Evolutionary conservation across 192 early-diverging fungal genomes (phyloP), one percentile per base, ranked within the genome.

Genomic region (Ambispora gerdemannii): DNA sequence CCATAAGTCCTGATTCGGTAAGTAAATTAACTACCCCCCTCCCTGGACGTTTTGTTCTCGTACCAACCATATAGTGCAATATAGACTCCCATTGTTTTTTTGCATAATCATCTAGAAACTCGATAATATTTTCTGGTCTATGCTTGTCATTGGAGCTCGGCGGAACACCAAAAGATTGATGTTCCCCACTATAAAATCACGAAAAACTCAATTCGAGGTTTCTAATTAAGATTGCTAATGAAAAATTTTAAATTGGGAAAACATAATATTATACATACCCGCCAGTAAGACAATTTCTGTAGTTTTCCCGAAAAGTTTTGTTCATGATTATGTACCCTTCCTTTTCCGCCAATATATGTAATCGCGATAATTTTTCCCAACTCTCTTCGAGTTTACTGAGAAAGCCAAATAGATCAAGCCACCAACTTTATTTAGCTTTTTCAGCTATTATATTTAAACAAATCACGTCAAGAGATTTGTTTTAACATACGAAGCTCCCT

Each of bases 31-130:
- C 74, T 20, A 91, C 88, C 34, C 90, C 89, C 13, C 85, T 81
- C 47, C 85, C 89, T 27, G 90, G 88, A 36, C 80, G 80, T 19
- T 84, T 73, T 4, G 82, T 85, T 24, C 83, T 78, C 2, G 89
- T 94, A 0, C 96, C 95, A 3, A 97, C 95, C 87, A 98, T 90
- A 63, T 87, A 97, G 67, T 97, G 94, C 69, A 98, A 73, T 30
- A 98, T 93, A 2, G 89, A 75, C 76, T 98, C 95, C 96, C 96
- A 98, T 49, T 86, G 79, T 35, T 90, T 85, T 27, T 80, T 84
- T 2, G 94, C 91, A 74, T 96, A 90, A 20, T 83, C 75, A 71
- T 94, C 93, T 72, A 98, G 74, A 63, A 89, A 89, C 4, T 77
- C 81, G 30, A 85, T 80, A 28, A n/a, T n/a, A n/a, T n/a, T n/a